A percentile compares a stretch with the other conserved stretches of the same genome.
phyloP scores from a whole-genome alignment of 768 basidiomycete species.

The Piloderma croceum region DNA sequence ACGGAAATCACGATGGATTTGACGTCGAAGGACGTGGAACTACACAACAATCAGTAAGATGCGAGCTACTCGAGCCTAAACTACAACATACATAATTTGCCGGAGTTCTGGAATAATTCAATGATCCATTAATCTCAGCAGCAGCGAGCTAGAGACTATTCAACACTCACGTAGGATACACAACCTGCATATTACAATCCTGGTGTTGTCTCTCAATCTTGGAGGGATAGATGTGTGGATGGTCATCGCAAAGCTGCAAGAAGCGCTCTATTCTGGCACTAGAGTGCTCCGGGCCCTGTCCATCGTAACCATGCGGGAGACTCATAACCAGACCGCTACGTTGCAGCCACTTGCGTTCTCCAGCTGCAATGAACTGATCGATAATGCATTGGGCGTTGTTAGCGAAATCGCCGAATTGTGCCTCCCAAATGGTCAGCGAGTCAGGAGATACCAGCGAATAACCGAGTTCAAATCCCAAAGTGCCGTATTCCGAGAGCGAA shows the following conservation, averaged over 20 bases:
- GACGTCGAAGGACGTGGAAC: slow-evolving; percentile 97
- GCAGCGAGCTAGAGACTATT: background rate
- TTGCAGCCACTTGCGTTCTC: slow-evolving; percentile 97
- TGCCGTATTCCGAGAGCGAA: slow-evolving; percentile 89
- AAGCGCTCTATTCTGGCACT: slow-evolving; percentile 94
- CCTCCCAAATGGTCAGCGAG: slow-evolving; percentile 93
- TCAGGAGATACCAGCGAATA: slow-evolving; percentile 97
- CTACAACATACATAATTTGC: slow-evolving; percentile 81
- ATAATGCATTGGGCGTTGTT: slow-evolving; percentile 98
- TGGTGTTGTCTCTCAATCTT: slow-evolving; percentile 95
- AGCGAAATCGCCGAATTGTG: slow-evolving; percentile 97
- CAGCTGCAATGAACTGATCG: slow-evolving; percentile 97
- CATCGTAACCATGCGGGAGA: slow-evolving; percentile 95
- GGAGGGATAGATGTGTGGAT: slow-evolving; percentile 85
- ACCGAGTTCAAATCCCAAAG: slow-evolving; percentile 95
- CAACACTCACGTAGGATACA: slow-evolving; percentile 81
- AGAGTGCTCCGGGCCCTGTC: slow-evolving; percentile 97
- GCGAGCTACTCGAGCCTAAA: background rate
- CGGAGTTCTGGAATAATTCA: slow-evolving; percentile 58
- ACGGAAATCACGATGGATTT: slow-evolving; percentile 96
- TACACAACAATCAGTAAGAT: slow-evolving; percentile 21
- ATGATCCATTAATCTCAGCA: slow-evolving; percentile 5
- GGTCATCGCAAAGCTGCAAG: slow-evolving; percentile 96
- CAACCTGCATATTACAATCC: slow-evolving; percentile 99
- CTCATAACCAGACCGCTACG: slow-evolving; percentile 85